Conservation (phyloP, 2,329 filamentous ascomycete genomes). For the Coniochaeta prunicola region DNA sequence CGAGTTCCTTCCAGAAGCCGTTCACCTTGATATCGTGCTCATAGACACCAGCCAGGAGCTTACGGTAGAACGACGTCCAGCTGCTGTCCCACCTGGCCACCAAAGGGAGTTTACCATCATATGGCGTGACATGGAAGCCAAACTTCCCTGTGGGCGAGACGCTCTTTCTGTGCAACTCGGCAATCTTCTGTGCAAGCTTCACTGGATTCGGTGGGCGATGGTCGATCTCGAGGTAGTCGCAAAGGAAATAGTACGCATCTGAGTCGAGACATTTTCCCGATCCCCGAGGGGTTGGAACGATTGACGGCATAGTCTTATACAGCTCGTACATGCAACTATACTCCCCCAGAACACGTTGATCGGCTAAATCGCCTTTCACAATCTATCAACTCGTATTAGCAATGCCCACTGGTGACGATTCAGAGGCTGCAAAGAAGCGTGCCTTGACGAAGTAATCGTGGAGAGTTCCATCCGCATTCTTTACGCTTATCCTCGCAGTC, state of each 20-base stretch:
- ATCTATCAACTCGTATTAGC: background rate
- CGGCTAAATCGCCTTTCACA: conserved; percentile 5
- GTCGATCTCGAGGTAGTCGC: conserved; percentile 22
- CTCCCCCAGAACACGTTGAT: conserved; percentile 20
- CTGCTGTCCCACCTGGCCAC: conserved; percentile 25
- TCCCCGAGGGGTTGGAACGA: conserved; percentile 19
- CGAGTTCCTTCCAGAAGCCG: conserved; percentile 21
- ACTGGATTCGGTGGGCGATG: conserved; percentile 7
- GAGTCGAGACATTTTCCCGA: conserved; percentile 16
- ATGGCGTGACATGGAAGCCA: conserved; percentile 27
- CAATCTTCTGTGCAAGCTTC: conserved; percentile 7
- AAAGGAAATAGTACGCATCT: conserved; percentile 20
- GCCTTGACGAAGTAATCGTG: conserved; percentile 19
- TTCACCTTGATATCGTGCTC: conserved; percentile 21
- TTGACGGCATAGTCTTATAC: conserved; percentile 15
- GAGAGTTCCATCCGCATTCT: conserved; percentile 10
- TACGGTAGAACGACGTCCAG: conserved; percentile 30
- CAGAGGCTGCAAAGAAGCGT: background rate
- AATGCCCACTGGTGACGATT: background rate
- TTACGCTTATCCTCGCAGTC: conserved; percentile 16
- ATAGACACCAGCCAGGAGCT: conserved; percentile 20
- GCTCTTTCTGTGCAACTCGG: conserved; percentile 9
- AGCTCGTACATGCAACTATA: conserved; percentile 22
- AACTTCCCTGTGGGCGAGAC: conserved; percentile 22
- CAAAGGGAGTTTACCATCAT: conserved; percentile 19